Evolutionary conservation across 768 basidiomycete species (phyloP).

Genomic region (Boletus sp.): DNA sequence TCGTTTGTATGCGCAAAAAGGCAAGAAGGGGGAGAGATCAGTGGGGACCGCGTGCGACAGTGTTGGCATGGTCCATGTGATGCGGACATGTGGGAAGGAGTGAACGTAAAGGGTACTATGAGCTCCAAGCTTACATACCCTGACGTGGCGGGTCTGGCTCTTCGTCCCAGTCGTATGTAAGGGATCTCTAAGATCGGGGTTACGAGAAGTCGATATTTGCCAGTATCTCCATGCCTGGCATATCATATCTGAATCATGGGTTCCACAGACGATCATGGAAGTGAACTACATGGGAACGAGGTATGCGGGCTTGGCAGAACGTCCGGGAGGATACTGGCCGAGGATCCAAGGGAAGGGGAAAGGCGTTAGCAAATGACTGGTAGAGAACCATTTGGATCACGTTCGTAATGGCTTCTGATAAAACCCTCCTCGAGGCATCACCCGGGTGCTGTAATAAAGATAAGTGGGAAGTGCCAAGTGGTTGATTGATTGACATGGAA

Average conservation of each 20-base stretch:
- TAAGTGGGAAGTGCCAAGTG: slow-evolving; percentile 2
- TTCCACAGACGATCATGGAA: slow-evolving; percentile 3
- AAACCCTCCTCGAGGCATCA: slow-evolving; percentile 7
- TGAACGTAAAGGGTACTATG: slow-evolving; percentile 9
- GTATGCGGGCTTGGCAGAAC: neutral
- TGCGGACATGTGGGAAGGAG: slow-evolving; percentile 9
- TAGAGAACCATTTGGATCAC: neutral
- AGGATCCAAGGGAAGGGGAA: neutral
- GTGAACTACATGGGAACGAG: neutral
- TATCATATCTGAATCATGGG: neutral
- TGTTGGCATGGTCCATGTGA: slow-evolving; percentile 10
- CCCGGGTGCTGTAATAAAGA: slow-evolving; percentile 4
- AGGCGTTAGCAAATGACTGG: neutral
- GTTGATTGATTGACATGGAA: slow-evolving; percentile 19
- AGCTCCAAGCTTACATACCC: slow-evolving; percentile 1
- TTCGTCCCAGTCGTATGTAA: slow-evolving; percentile 1
- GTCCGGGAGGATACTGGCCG: neutral
- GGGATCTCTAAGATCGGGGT: neutral
- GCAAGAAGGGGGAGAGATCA: neutral
- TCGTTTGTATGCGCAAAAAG: neutral
- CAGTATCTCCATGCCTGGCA: neutral
- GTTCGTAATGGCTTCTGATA: slow-evolving; percentile 14
- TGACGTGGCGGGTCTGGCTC: slow-evolving; percentile 2
- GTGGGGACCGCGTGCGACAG: slow-evolving; percentile 10
- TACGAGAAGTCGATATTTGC: neutral